Evolutionary conservation across 345 rosid species (phyloP).

Genomic region (Populus nigra): DNA sequence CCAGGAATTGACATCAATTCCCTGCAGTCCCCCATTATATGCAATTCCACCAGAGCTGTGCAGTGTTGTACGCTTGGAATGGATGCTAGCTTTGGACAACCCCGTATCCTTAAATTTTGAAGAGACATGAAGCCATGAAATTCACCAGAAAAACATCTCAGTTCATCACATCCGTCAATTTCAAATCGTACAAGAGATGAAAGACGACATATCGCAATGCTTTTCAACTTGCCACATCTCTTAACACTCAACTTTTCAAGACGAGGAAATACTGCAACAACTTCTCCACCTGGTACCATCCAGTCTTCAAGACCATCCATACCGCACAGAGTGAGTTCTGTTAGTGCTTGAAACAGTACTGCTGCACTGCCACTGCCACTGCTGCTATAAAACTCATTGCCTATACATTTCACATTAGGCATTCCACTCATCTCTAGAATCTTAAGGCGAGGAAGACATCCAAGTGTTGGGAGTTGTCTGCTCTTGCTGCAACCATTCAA

Average conservation of each 20-base stretch:
- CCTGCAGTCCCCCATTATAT: fast-evolving
- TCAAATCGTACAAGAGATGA: background rate
- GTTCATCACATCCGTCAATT: background rate
- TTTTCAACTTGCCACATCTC: constrained; percentile 2
- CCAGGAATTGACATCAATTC: too few relatives aligned
- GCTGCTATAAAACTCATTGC: constrained; percentile 1
- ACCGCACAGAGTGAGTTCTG: background rate
- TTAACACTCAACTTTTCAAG: background rate
- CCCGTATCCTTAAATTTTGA: fast-evolving
- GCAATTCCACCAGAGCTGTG: background rate
- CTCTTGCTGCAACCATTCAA: too few relatives aligned
- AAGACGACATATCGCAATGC: constrained; percentile 1
- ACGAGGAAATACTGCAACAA: constrained; percentile 8
- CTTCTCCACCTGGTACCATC: background rate
- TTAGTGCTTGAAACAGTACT: constrained; percentile 12
- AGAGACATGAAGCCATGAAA: background rate
- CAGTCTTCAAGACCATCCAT: constrained; percentile 15
- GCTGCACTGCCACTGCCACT: background rate
- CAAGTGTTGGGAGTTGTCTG: too few relatives aligned
- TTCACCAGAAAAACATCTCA: background rate
- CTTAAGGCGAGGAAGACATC: too few relatives aligned
- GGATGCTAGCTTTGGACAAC: background rate
- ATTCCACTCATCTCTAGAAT: too few relatives aligned
- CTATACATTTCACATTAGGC: background rate
- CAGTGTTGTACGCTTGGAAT: background rate